These are phyloP conservation scores for Mallotus japonicus DNA, from an alignment of 441 rosid genomes.

Conservation along the genomic window DNA sequence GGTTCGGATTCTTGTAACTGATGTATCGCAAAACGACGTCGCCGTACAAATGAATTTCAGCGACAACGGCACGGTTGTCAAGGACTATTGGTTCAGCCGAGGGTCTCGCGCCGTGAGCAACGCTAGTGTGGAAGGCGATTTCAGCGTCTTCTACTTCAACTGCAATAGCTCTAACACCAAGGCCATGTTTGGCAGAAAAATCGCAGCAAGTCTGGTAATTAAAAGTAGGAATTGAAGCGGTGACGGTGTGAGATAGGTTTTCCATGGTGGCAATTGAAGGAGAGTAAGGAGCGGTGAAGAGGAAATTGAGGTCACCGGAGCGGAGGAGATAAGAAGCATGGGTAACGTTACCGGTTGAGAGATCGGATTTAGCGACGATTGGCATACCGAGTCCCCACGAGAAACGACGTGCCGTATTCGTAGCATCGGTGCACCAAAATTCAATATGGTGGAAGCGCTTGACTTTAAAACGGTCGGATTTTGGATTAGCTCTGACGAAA, in stretches of 20 bases:
- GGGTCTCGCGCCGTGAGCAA: conserved; percentile 62
- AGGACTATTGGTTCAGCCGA: conserved; percentile 46
- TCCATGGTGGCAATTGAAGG: conserved; percentile 51
- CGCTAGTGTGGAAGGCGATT: conserved; percentile 50
- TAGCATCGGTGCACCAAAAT: conserved; percentile 85
- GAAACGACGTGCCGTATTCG: conserved; percentile 71
- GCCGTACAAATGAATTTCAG: conserved; percentile 80
- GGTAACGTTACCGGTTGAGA: conserved; percentile 72
- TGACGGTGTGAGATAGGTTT: conserved; percentile 19
- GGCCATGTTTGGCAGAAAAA: conserved; percentile 67
- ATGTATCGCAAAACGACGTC: conserved; percentile 82
- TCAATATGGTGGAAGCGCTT: conserved; percentile 77
- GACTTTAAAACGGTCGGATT: conserved; percentile 63
- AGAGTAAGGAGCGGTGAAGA: conserved; percentile 84
- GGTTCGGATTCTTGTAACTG: conserved; percentile 32
- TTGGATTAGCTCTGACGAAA: conserved; percentile 61
- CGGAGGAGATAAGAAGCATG: conserved; percentile 83
- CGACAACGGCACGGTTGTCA: conserved; percentile 38
- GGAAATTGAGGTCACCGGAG: conserved; percentile 73
- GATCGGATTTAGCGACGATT: conserved; percentile 71
- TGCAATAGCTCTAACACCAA: conserved; percentile 66
- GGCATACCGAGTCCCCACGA: conserved; percentile 91
- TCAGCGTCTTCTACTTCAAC: conserved; percentile 76
- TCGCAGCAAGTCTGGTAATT: conserved; percentile 37
- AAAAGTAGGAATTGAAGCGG: conserved; percentile 70